phyloP scores from a whole-genome alignment of 202 grass and related monocot species.

The Zoysia matrella region DNA sequence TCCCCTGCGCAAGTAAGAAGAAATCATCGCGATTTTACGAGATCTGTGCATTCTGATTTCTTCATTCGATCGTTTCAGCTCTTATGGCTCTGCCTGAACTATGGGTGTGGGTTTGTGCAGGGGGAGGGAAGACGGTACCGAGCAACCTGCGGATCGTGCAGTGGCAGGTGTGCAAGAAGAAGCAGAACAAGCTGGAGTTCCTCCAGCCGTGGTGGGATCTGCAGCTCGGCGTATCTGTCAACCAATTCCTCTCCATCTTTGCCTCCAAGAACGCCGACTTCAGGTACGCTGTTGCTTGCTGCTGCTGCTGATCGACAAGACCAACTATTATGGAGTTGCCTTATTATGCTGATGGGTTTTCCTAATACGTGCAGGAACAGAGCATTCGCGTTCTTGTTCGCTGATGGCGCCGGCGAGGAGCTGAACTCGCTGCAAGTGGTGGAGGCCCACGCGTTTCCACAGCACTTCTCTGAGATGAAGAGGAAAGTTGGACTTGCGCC shows the following conservation, averaged over 20 bases:
- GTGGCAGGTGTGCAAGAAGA: slow-evolving; percentile 78
- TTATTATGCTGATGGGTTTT: background rate
- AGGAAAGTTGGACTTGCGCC: slow-evolving; percentile 78
- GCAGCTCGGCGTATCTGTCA: slow-evolving; percentile 89
- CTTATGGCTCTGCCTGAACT: background rate
- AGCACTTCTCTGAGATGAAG: slow-evolving; percentile 74
- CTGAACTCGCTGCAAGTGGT: slow-evolving; percentile 68
- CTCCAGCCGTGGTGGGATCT: slow-evolving; percentile 98
- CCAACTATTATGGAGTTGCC: too few species aligned
- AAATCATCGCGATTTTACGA: too few species aligned
- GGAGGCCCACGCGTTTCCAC: slow-evolving; percentile 80
- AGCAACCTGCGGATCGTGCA: slow-evolving; percentile 89
- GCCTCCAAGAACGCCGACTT: slow-evolving; percentile 68
- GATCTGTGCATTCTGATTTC: too few species aligned
- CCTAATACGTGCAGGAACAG: slow-evolving; percentile 63
- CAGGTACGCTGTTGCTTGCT: slow-evolving; percentile 43
- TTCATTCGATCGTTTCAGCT: too few species aligned
- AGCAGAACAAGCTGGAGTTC: slow-evolving; percentile 82
- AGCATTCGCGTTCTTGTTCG: slow-evolving; percentile 85
- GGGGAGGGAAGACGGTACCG: slow-evolving; percentile 82
- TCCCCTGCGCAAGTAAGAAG: slow-evolving; percentile 75
- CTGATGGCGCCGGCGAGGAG: slow-evolving; percentile 74
- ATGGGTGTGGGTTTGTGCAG: slow-evolving; percentile 20
- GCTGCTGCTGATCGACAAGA: background rate
- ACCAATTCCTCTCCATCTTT: slow-evolving; percentile 90